phyloP scores from a whole-genome alignment of 305 asterid genomes.

The Fraxinus floribunda region DNA sequence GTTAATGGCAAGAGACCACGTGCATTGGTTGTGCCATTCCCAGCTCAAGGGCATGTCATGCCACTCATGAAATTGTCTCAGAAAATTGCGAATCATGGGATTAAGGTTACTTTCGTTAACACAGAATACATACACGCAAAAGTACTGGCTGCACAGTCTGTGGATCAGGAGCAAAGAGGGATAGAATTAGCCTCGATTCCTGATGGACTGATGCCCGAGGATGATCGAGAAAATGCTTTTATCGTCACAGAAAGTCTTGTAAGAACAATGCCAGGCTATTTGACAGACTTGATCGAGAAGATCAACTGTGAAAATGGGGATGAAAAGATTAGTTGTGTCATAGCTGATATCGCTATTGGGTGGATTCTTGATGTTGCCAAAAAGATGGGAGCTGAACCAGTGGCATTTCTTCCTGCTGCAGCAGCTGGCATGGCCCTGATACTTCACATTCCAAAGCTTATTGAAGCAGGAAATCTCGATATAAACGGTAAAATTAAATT shows the following conservation, averaged over 20 bases:
- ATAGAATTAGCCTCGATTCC: slow-evolving; percentile 36
- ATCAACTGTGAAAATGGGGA: slow-evolving; percentile 25
- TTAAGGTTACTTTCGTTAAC: slow-evolving; percentile 57
- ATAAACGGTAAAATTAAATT: slow-evolving; percentile 20
- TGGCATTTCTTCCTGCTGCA: slow-evolving; percentile 37
- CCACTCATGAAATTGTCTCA: slow-evolving; percentile 43
- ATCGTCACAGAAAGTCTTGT: slow-evolving; percentile 22
- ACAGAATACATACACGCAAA: slow-evolving; percentile 37
- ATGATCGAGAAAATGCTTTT: slow-evolving; percentile 22
- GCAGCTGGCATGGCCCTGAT: slow-evolving; percentile 28
- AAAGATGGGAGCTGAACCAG: slow-evolving; percentile 32
- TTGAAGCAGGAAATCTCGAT: slow-evolving; percentile 39
- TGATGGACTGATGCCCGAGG: slow-evolving; percentile 26
- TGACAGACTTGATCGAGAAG: slow-evolving; percentile 31
- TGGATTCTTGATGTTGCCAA: slow-evolving; percentile 44
- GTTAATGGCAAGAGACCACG: slow-evolving; percentile 31
- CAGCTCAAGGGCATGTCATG: slow-evolving; percentile 60
- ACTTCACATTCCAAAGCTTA: slow-evolving; percentile 32
- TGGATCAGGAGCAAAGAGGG: not conserved
- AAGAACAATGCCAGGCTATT: slow-evolving; percentile 29
- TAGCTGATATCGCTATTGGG: slow-evolving; percentile 42
- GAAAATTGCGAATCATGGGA: slow-evolving; percentile 37
- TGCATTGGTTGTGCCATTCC: slow-evolving; percentile 46
- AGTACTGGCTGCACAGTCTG: slow-evolving; percentile 15
- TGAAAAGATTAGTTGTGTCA: slow-evolving; percentile 35